Conservation (phyloP, 2,329 filamentous ascomycete species). For the Blastomyces emzantsi region DNA sequence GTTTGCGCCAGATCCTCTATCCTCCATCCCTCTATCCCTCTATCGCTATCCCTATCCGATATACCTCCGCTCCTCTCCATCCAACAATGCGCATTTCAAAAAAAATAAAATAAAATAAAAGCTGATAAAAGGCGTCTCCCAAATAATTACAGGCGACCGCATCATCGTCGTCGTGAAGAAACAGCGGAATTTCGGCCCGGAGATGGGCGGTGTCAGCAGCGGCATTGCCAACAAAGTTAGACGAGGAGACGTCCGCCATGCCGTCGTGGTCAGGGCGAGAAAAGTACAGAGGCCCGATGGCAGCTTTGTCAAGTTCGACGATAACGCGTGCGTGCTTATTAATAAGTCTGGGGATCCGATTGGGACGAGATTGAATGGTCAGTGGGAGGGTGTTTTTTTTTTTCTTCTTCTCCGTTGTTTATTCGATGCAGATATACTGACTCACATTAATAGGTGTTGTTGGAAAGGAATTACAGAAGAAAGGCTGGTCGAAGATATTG, state of each 20-base stretch:
- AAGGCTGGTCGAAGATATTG: slow-evolving; percentile 97
- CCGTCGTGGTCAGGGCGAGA: slow-evolving; percentile 82
- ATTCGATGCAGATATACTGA: not conserved
- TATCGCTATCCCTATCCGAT: not conserved
- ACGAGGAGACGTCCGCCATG: slow-evolving; percentile 91
- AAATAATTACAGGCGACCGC: slow-evolving; percentile 61
- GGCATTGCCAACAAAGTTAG: slow-evolving; percentile 87
- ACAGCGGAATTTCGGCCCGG: slow-evolving; percentile 67
- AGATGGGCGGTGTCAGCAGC: slow-evolving; percentile 61
- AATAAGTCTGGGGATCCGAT: slow-evolving; percentile 96
- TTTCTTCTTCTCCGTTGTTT: not conserved
- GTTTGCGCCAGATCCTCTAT: slow-evolving; percentile 18
- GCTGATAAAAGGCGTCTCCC: not conserved
- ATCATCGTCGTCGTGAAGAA: slow-evolving; percentile 98
- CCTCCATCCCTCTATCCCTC: not conserved
- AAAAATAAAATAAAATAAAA: no score
- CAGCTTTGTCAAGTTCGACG: slow-evolving; percentile 84
- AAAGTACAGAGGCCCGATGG: slow-evolving; percentile 85
- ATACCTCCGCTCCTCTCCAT: not conserved
- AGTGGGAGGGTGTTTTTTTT: slow-evolving; percentile 3
- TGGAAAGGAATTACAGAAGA: slow-evolving; percentile 76
- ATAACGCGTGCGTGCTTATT: slow-evolving; percentile 95
- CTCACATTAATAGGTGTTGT: slow-evolving; percentile 56
- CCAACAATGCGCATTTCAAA: no score
- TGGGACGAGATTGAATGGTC: slow-evolving; percentile 77